Base-by-base conservation (phyloP, 352 stramenopile species). In the Phytophthora melonis region DNA sequence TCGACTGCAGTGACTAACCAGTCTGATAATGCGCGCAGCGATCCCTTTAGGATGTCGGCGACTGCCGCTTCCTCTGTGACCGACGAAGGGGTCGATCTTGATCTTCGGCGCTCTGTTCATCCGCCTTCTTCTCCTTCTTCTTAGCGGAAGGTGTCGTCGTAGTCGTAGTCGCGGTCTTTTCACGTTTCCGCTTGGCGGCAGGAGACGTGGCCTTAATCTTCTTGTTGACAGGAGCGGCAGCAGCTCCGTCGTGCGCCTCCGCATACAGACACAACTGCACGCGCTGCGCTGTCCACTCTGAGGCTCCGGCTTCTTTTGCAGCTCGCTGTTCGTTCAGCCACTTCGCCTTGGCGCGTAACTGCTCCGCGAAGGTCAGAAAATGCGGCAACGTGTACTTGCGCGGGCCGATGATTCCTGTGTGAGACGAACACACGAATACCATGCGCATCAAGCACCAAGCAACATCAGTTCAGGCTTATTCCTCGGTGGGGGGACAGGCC, bases 331-430 rank as follows among this genome's bases (percentile, higher is more conserved):
- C 58, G 49, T 87, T 82, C 36, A 94, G 70, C 86, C 82, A 90
- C 49, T 76, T 60, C 3, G 82, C 79, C 66, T 95, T 93, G 8
- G 64, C 62, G 13, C 77, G 67, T 63, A 95, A 55, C 59, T 89
- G 68, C 58, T 87, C 75, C 18, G 68, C 75, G 34, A 93, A 92
- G n/a, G 53, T 84, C 36, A 93, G 57, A 77, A 89, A 93, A 67
- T 94, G 88, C 41, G 78, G 30, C 11, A 95, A 72, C 32, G 87
- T 95, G 76, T 95, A 95, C 77, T 95, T 92, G 43, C 86, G 85
- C 25, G 85, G 66, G 16, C 87, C 87, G 53, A 95, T 95, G 43
- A 87, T 70, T 3, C 68, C 84, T 92, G 53, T n/a, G 53, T 11
- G 43, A n/a, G 66, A 34, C 30, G 30, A 34, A 34, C 6, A 34